Conservation (phyloP, 2,329 filamentous ascomycete genomes). For the Coniochaeta sp. region DNA sequence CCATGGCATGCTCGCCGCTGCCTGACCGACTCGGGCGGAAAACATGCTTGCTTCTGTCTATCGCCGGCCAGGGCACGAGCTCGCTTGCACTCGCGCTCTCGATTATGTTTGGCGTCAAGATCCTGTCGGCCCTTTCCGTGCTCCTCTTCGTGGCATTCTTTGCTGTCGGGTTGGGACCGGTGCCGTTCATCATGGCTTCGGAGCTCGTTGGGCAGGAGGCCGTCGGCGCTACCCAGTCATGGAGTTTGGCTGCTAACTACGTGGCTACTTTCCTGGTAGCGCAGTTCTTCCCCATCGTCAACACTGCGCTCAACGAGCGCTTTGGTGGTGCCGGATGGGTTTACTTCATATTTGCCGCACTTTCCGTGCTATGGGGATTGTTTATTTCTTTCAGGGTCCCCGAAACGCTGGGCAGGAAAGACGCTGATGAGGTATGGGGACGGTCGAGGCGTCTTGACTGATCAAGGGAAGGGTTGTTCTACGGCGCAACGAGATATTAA, state of each 20-base stretch:
- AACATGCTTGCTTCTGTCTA: slow-evolving; percentile 72
- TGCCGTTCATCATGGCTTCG: slow-evolving; percentile 89
- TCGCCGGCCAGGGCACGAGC: slow-evolving; percentile 74
- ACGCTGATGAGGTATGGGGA: slow-evolving; percentile 88
- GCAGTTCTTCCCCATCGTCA: slow-evolving; percentile 88
- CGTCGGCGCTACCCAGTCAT: slow-evolving; percentile 85
- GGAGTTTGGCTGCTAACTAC: slow-evolving; percentile 82
- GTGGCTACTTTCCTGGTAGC: slow-evolving; percentile 86
- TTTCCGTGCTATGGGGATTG: slow-evolving; percentile 60
- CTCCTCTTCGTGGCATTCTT: slow-evolving; percentile 85
- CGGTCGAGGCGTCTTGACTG: slow-evolving; percentile 48
- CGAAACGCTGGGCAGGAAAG: slow-evolving; percentile 80
- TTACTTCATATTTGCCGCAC: slow-evolving; percentile 81
- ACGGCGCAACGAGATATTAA: neutral
- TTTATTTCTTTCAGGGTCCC: slow-evolving; percentile 74
- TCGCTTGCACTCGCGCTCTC: slow-evolving; percentile 73
- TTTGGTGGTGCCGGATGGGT: slow-evolving; percentile 70
- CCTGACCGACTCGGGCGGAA: slow-evolving; percentile 87
- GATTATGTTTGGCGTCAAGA: slow-evolving; percentile 64
- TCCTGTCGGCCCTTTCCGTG: slow-evolving; percentile 74
- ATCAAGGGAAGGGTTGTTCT: slow-evolving; percentile 3
- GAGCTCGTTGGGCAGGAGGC: slow-evolving; percentile 88
- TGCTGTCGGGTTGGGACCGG: slow-evolving; percentile 82
- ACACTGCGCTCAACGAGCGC: slow-evolving; percentile 57
- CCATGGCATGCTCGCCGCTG: slow-evolving; percentile 72